Base-by-base conservation (phyloP, 768 basidiomycete genomes). In the Termitomyces sp. region DNA sequence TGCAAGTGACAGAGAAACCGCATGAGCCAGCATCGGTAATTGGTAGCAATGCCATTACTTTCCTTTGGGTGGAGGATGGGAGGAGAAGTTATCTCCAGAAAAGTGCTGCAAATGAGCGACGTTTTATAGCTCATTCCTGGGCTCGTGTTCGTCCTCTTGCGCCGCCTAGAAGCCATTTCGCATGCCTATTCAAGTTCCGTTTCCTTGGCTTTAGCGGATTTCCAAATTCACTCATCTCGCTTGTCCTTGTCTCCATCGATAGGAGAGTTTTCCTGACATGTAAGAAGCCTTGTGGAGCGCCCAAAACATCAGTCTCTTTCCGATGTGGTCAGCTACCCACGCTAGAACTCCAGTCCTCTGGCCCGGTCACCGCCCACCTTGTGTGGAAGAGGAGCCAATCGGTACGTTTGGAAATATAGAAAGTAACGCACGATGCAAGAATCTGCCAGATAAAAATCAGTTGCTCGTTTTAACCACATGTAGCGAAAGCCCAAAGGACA, bases 201-300 rank as follows among this genome's bases (percentile, higher is more conserved):
- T 46, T 56, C 57, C 52, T 64, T 62, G 43, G 65, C 66, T 61
- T 65, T 66, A 63, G 37, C 57, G 61, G 63, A 56, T 59, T 57
- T 59, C 49, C 12, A 50, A 33, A 42, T 42, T 53, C 59, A 55
- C 63, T 57, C 42, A 63, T 53, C 59, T 51, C 58, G 62, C 33
- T 49, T 51, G 58, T 41, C 26, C 50, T 17, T n/a, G 38, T 40
- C 17, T 19, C 38, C 63, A 68, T 67, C 69, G 68, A 68, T 68
- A 61, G 53, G 55, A 15, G 43, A 9, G 15, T 19, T 42, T 38
- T 14, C 42, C 11, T 51, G 57, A 56, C 43, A 55, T n/a, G 56
- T 49, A 45, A 53, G 54, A 62, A 51, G 55, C 56, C 50, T 60
- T 52, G 50, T 60, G 51, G 53, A 56, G 37, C 9, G 30, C 9